A percentile compares a stretch with the other conserved stretches of the same genome.
Conservation (phyloP, 257 asterid species). For the Solanum etuberosum region DNA sequence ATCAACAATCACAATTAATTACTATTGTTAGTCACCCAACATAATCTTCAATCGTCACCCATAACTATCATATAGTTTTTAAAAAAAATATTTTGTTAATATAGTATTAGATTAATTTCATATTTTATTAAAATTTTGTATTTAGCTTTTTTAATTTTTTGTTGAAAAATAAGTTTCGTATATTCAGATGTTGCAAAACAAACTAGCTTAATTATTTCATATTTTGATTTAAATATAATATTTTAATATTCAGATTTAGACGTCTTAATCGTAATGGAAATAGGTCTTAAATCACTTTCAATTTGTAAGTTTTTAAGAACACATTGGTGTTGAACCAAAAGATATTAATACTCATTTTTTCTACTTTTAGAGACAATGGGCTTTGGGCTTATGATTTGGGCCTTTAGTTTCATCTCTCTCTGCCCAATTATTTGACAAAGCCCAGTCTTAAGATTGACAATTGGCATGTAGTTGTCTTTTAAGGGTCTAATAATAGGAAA, state of each 20-base stretch:
- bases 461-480: not conserved
- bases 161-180: not conserved
- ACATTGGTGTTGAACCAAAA: not conserved
- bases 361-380: not conserved
- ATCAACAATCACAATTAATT: not conserved
- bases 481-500: too few relatives aligned
- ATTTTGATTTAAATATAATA: too few relatives aligned
- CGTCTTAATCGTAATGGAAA: too few relatives aligned
- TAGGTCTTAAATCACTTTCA: too few relatives aligned
- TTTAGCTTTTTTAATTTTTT: too few relatives aligned
- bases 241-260: too few relatives aligned
- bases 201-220: too few relatives aligned
- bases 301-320: not conserved
- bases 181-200: not conserved
- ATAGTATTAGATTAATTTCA: not conserved
- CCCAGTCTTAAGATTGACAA: not conserved
- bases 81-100: too few relatives aligned
- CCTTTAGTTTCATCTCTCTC: not conserved
- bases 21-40: not conserved
- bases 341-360: not conserved
- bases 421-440: not conserved
- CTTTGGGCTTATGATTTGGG: not conserved
- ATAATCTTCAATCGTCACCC: not conserved
- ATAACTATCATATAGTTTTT: too few relatives aligned
- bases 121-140: too few relatives aligned